A percentile compares a stretch with the other conserved stretches of the same genome.
phyloP scores from a whole-genome alignment of 2,329 filamentous ascomycete species.

The Tolypocladium cylindrosporum region DNA sequence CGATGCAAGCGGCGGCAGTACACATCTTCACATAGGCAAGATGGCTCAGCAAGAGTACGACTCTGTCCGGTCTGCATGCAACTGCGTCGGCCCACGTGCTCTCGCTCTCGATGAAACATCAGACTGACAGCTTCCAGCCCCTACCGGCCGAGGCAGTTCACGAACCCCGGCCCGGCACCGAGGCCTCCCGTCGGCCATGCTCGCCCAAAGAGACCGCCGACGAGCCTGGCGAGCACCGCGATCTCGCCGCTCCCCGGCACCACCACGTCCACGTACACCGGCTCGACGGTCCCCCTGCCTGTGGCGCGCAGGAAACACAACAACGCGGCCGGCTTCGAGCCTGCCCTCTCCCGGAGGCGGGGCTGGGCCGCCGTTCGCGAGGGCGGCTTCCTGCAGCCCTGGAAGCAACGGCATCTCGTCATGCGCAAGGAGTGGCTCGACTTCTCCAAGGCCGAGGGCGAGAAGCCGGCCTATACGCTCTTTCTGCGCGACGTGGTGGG shows the following conservation, averaged over 20 bases:
- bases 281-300: constrained; percentile 64
- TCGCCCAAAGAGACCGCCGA: constrained; percentile 67
- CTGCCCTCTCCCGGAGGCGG: constrained; percentile 67
- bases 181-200: constrained; percentile 78
- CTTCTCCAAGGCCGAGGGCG: constrained; percentile 84
- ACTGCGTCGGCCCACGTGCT: not conserved
- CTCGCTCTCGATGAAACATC: not conserved
- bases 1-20: not conserved
- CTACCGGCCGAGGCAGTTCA: constrained; percentile 50
- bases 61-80: not conserved
- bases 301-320: constrained; percentile 53
- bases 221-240: constrained; percentile 64
- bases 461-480: constrained; percentile 80
- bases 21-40: not conserved
- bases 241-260: constrained; percentile 11
- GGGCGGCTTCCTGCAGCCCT: constrained; percentile 73
- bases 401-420: constrained; percentile 88
- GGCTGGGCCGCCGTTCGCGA: constrained; percentile 84
- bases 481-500: constrained; percentile 79
- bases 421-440: constrained; percentile 88
- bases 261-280: constrained; percentile 56
- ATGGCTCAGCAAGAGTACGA: not conserved
- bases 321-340: constrained; percentile 52
- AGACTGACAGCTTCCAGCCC: not conserved
- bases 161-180: constrained; percentile 93